Evolutionary conservation across 768 basidiomycete species (phyloP), one percentile per base, ranked within the genome.

Genomic region (Gelatoporia subvermispora): DNA sequence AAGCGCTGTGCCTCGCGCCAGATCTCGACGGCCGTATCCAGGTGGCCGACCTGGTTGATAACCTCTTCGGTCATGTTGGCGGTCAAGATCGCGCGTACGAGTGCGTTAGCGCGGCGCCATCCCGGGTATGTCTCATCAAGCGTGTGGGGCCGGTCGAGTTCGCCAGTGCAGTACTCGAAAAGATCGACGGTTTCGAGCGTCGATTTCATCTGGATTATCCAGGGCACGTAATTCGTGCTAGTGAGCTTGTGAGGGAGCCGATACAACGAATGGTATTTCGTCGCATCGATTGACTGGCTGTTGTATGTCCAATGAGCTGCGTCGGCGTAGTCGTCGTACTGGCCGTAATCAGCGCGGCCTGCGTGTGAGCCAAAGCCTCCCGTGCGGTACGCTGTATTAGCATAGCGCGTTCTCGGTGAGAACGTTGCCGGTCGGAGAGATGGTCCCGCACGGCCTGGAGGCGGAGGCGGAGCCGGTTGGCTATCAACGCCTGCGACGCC

Each of bases 1-100:
- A 43, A 22, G 15, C 41, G 17, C 16, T 28, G 20, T 24, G 41
- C 41, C 41, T 43, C 41, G 9, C 21, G 16, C 41, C 41, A 43
- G 16, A 43, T 43, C 24, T 43, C 23, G 13, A 22, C 17, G 21
- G 41, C 41, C 20, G 16, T 28, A 21, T 43, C 23, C 15, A 43
- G 17, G 23, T 43, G 41, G 41, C 21, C 23, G 16, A 43, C 24
- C 41, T 43, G 41, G 24, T 43, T 43, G 4, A 43, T 28, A 24
- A 43, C 23, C 16, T 43, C 41, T 43, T 43, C 41, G 16, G 23
- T 43, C 41, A 43, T 43, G 23, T 43, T 43, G 15, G 41, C 21
- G 8, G 23, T 43, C 41, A 43, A 22, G 41, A 43, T 43, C 24
- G 41, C 41, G 11, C 21, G 41, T 28, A 43, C 41, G 21, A 43